Percentiles rank a stretch among this genome's conserved stretches.
These are phyloP conservation scores for Pichia sporocuriosa DNA, from an alignment of 805 yeast species.

Conservation along the genomic window DNA sequence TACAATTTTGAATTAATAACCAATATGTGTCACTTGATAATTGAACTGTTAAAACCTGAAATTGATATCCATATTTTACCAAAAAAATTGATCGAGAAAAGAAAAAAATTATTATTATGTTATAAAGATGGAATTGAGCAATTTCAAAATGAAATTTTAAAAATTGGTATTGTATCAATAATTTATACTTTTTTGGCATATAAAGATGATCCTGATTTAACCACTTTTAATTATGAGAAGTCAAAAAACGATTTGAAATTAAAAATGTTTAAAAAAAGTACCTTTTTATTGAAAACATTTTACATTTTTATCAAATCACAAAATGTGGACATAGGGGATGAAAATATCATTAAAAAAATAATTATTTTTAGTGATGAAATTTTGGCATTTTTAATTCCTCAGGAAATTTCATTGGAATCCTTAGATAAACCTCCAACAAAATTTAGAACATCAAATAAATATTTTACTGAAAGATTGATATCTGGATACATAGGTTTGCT, in stretches of 20 bases:
- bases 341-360: neutral
- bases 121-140: neutral
- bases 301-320: neutral
- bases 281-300: neutral
- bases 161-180: neutral
- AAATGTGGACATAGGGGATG: neutral
- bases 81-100: slow-evolving; percentile 1
- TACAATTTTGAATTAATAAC: neutral
- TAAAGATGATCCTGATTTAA: neutral
- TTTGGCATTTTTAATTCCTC: neutral
- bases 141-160: neutral
- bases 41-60: neutral
- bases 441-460: slow-evolving; percentile 1
- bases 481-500: slow-evolving; percentile 8
- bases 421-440: neutral
- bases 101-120: neutral
- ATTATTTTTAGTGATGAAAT: neutral
- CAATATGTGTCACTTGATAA: neutral
- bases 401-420: neutral
- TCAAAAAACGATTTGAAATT: too few species aligned
- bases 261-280: slow-evolving; percentile 1
- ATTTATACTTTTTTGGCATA: neutral
- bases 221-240: neutral
- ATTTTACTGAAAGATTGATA: slow-evolving; percentile 7
- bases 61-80: neutral